These are phyloP conservation scores for Mucuna pruriens DNA, from an alignment of 306 rosid species.

Conservation along the genomic window DNA sequence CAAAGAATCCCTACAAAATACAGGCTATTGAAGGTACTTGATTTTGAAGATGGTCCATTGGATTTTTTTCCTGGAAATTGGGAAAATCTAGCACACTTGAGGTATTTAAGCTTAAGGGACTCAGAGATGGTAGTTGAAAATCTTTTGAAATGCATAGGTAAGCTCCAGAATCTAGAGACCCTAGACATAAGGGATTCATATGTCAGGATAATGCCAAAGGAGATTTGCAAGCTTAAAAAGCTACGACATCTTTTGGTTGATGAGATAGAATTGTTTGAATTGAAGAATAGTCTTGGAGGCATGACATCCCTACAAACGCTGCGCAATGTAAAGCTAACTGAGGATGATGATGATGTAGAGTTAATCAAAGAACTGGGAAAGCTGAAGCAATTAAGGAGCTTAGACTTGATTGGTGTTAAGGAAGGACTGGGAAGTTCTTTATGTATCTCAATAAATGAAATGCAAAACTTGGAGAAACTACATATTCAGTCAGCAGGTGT, in stretches of 20 bases:
- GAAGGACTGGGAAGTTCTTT: conserved; percentile 8
- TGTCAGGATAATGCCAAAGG: not conserved
- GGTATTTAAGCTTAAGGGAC: conserved; percentile 20
- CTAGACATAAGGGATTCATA: not conserved
- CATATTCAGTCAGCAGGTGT: not conserved
- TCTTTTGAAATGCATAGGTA: not conserved
- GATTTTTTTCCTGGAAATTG: not conserved
- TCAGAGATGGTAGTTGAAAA: not conserved
- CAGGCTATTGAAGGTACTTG: conserved; percentile 22
- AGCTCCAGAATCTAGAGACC: conserved; percentile 23
- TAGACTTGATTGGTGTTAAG: conserved; percentile 28
- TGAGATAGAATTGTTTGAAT: not conserved
- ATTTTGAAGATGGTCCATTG: not conserved
- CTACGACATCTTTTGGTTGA: conserved; percentile 18
- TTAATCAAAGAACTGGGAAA: conserved; percentile 31
- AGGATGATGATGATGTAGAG: not conserved
- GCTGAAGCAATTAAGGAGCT: conserved; percentile 36
- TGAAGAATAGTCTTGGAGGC: not conserved
- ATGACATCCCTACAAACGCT: conserved; percentile 1
- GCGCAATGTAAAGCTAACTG: not conserved
- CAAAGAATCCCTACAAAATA: not conserved
- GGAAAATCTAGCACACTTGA: conserved; percentile 13
- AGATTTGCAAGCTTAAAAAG: conserved; percentile 13
- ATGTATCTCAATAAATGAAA: conserved; percentile 13
- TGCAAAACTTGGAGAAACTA: conserved; percentile 17